These are phyloP conservation scores for Lactarius akahatsu DNA, from an alignment of 768 basidiomycete genomes.

Conservation along the genomic window DNA sequence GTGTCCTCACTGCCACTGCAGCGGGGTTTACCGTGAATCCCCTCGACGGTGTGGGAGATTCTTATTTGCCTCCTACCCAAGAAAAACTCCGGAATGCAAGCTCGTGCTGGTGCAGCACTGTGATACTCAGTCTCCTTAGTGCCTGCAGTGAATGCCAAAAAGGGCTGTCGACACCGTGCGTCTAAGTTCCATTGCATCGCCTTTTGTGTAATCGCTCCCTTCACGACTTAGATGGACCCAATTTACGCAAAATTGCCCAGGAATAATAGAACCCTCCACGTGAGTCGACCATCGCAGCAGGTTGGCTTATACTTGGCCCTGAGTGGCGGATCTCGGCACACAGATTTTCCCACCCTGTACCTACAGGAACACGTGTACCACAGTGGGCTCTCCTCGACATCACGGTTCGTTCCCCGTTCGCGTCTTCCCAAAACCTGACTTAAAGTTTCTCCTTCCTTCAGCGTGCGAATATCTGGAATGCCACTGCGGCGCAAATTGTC, in stretches of 20 bases:
- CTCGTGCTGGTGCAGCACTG: not conserved
- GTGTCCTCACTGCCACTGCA: not conserved
- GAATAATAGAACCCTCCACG: not conserved
- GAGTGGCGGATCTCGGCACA: not conserved
- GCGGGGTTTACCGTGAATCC: not conserved
- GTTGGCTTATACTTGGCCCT: not conserved
- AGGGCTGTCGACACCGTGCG: not conserved
- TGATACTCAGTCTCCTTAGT: not conserved
- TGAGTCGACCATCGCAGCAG: not conserved
- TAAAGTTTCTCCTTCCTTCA: not conserved
- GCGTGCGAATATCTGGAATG: slow-evolving; percentile 5
- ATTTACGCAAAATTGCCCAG: not conserved
- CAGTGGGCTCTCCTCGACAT: slow-evolving; percentile 17
- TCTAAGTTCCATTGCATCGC: not conserved
- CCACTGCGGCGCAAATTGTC: not conserved
- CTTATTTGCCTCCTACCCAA: not conserved
- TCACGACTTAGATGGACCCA: not conserved
- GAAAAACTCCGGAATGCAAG: not conserved
- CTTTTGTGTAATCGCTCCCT: not conserved
- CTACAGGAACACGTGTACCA: slow-evolving; percentile 16
- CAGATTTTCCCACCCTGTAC: slow-evolving; percentile 19
- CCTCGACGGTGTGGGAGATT: not conserved
- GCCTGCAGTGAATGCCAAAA: not conserved
- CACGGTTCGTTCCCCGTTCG: slow-evolving; percentile 5
- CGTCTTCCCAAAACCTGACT: not conserved